Conservation (phyloP, 495 filamentous ascomycete species). For the Aspergillus ostianus region DNA sequence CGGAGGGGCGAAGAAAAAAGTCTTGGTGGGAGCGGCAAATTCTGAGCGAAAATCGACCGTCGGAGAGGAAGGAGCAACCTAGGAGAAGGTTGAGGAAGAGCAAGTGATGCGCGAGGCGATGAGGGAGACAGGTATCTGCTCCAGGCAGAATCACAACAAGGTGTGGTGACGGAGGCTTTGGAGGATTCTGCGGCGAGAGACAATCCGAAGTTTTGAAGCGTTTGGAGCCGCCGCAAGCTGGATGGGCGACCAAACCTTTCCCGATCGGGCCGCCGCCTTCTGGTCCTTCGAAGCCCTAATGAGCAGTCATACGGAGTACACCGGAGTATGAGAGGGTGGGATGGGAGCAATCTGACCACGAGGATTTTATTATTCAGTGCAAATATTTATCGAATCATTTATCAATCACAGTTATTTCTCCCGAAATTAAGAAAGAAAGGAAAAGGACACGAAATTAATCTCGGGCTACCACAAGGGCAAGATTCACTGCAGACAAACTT, state of each 20-base stretch:
- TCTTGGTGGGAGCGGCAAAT: slow-evolving; percentile 28
- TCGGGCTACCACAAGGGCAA: no score
- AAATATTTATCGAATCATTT: no score
- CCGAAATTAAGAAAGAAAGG: no score
- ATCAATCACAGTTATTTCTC: no score
- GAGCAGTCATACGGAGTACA: no score
- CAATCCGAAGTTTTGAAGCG: slow-evolving; percentile 39
- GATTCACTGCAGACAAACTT: not conserved
- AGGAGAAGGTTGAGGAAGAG: slow-evolving; percentile 7
- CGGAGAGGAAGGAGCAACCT: slow-evolving; percentile 32
- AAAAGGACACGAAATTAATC: no score
- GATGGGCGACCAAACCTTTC: slow-evolving; percentile 35
- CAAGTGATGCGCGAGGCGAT: slow-evolving; percentile 8
- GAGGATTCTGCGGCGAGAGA: slow-evolving; percentile 15
- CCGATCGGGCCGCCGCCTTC: slow-evolving; percentile 35
- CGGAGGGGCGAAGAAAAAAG: slow-evolving; percentile 32
- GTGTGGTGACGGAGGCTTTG: slow-evolving; percentile 6
- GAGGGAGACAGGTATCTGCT: slow-evolving; percentile 33
- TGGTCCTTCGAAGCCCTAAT: slow-evolving; percentile 1
- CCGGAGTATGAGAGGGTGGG: no score
- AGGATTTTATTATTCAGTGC: no score
- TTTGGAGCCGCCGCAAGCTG: slow-evolving; percentile 30
- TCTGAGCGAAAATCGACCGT: slow-evolving; percentile 21
- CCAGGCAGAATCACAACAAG: slow-evolving; percentile 39
- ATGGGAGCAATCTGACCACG: no score